A percentile compares a stretch with the other conserved stretches of the same genome.
Conservation (phyloP, 1,284 basidiomycete species). For the Ustilago lituana region DNA sequence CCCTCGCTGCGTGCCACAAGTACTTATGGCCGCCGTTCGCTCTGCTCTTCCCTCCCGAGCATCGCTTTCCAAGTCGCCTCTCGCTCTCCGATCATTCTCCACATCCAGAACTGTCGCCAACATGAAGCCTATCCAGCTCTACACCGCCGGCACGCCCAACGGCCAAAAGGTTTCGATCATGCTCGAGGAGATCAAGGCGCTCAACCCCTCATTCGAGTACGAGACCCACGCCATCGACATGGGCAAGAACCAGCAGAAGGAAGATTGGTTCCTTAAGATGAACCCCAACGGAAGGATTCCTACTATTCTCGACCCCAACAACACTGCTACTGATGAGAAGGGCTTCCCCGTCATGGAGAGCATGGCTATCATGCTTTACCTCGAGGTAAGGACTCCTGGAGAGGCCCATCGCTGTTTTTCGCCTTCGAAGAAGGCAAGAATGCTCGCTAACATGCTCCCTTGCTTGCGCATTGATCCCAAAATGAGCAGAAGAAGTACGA, state of each 20-base stretch:
- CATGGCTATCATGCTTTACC: slow-evolving; percentile 55
- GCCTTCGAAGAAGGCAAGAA: too few species aligned
- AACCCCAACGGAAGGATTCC: slow-evolving; percentile 64
- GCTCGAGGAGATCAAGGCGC: slow-evolving; percentile 76
- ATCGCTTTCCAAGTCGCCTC: background rate
- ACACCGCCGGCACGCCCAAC: slow-evolving; percentile 68
- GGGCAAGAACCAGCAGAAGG: slow-evolving; percentile 73
- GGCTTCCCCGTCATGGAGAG: slow-evolving; percentile 51
- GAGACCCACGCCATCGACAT: slow-evolving; percentile 78
- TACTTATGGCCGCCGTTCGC: slow-evolving; percentile 80
- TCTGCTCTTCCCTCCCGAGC: slow-evolving; percentile 69
- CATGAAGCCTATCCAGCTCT: slow-evolving; percentile 54
- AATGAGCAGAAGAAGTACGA: slow-evolving; percentile 46
- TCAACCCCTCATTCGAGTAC: slow-evolving; percentile 52
- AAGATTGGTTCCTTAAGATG: slow-evolving; percentile 58
- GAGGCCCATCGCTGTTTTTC: too few species aligned
- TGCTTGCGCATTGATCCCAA: background rate
- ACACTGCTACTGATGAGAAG: slow-evolving; percentile 25
- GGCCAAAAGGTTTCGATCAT: slow-evolving; percentile 99
- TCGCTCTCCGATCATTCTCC: too few species aligned
- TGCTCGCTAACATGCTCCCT: background rate
- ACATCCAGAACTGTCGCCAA: too few species aligned
- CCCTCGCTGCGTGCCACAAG: too few species aligned
- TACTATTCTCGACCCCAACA: slow-evolving; percentile 51
- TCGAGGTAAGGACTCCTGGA: too few species aligned